These are phyloP conservation scores for Fusarium chaquense DNA, from an alignment of 2,329 filamentous ascomycete genomes.

Conservation along the genomic window DNA sequence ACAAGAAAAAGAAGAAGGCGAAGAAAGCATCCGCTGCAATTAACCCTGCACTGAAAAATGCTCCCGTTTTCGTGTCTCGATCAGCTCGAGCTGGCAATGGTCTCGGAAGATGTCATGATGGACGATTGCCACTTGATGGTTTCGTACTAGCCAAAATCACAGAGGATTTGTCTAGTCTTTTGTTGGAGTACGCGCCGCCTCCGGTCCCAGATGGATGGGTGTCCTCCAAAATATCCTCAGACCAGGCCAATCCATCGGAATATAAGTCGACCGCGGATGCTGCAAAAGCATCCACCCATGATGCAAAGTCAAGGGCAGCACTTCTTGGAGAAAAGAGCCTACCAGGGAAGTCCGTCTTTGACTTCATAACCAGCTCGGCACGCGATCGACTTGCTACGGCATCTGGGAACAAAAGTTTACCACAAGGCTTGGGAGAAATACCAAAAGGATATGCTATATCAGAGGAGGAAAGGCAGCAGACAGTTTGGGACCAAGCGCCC, in stretches of 20 bases:
- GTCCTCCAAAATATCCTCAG: slow-evolving; percentile 62
- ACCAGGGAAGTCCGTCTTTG: slow-evolving; percentile 94
- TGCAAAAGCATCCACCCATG: slow-evolving; percentile 79
- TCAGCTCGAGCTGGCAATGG: slow-evolving; percentile 47
- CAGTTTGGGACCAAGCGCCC: slow-evolving; percentile 70
- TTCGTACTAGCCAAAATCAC: slow-evolving; percentile 76
- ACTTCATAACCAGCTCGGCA: slow-evolving; percentile 84
- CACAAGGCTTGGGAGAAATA: slow-evolving; percentile 80
- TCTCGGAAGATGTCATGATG: slow-evolving; percentile 80
- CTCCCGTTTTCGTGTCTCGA: slow-evolving; percentile 81
- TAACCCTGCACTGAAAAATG: slow-evolving; percentile 74
- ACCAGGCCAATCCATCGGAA: slow-evolving; percentile 10
- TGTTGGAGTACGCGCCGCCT: slow-evolving; percentile 69
- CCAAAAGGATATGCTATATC: slow-evolving; percentile 73
- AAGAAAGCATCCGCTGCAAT: slow-evolving; percentile 60
- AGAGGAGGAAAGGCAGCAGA: slow-evolving; percentile 71
- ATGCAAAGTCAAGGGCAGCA: slow-evolving; percentile 80
- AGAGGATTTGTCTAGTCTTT: slow-evolving; percentile 51
- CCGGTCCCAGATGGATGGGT: slow-evolving; percentile 80
- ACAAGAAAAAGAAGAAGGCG: slow-evolving; percentile 83
- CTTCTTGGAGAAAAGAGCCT: slow-evolving; percentile 82
- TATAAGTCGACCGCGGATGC: slow-evolving; percentile 80
- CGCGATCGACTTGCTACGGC: slow-evolving; percentile 81
- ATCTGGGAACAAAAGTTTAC: slow-evolving; percentile 81
- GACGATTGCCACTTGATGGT: slow-evolving; percentile 80